Conservation (phyloP, 495 filamentous ascomycete genomes). For the Physcia stellaris region DNA sequence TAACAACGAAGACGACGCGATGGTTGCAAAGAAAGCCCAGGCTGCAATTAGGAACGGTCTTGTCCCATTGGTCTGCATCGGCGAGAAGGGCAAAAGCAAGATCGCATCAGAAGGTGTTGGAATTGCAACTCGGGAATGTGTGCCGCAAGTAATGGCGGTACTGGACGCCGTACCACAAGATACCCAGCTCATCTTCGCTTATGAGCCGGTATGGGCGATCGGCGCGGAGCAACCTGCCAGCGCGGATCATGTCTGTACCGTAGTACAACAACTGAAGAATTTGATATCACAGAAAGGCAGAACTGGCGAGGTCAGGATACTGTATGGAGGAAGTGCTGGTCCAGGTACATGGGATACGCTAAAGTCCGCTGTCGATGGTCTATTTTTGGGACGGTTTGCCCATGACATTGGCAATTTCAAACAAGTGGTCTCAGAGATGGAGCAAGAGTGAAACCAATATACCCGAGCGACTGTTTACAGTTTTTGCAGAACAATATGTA, state of each 20-base stretch:
- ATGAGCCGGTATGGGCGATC: constrained; percentile 87
- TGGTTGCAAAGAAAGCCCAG: constrained; percentile 49
- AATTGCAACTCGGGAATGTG: constrained; percentile 49
- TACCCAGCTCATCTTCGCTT: constrained; percentile 65
- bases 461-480: too few species aligned
- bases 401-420: constrained; percentile 57
- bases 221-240: constrained; percentile 58
- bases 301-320: constrained; percentile 41
- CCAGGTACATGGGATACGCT: constrained; percentile 57
- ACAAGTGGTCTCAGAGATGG: constrained; percentile 57
- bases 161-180: constrained; percentile 41
- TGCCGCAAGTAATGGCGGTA: constrained; percentile 46
- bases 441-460: constrained; percentile 24
- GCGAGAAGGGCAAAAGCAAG: constrained; percentile 40
- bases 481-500: too few species aligned
- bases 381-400: constrained; percentile 72
- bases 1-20: constrained; percentile 57
- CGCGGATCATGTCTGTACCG: constrained; percentile 55
- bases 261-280: constrained; percentile 46
- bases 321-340: constrained; percentile 73
- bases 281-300: constrained; percentile 24
- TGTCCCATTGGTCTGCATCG: constrained; percentile 68
- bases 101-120: constrained; percentile 39
- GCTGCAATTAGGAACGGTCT: constrained; percentile 54
- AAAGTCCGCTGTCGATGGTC: constrained; percentile 57